Percentiles rank a stretch among this genome's conserved stretches.
phyloP scores from a whole-genome alignment of 1,284 basidiomycete species.

The Sparassis latifolia region DNA sequence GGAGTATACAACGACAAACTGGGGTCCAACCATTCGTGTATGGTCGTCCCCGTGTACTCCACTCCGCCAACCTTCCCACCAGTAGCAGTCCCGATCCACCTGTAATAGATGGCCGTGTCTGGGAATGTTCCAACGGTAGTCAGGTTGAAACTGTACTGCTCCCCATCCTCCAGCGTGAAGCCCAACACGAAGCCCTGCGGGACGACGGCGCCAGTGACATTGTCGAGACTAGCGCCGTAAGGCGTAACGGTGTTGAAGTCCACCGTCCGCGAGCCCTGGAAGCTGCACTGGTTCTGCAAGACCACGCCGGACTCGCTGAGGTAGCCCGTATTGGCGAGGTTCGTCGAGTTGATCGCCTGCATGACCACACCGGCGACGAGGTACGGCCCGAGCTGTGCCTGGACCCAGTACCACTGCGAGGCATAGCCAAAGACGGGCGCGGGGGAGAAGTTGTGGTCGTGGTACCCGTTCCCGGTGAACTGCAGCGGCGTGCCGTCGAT shows the following conservation, averaged over 20 bases:
- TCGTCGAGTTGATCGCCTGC: conserved; percentile 13
- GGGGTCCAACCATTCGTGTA: conserved; percentile 24
- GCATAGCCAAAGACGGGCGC: conserved; percentile 16
- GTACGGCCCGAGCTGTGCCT: conserved; percentile 20
- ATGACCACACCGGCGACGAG: conserved; percentile 19
- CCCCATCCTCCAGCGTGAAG: conserved; percentile 18
- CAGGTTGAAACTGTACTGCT: conserved; percentile 18
- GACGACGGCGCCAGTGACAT: conserved; percentile 12
- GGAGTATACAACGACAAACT: conserved; percentile 14
- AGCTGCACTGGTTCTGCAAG: conserved; percentile 23
- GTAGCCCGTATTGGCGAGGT: conserved; percentile 19
- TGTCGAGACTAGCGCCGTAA: conserved; percentile 12
- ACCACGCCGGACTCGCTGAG: conserved; percentile 17
- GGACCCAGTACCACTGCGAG: conserved; percentile 20
- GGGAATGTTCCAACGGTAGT: conserved; percentile 14
- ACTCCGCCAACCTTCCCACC: conserved; percentile 18
- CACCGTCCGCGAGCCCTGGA: conserved; percentile 12
- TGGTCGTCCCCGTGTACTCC: conserved; percentile 10
- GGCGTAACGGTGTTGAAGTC: conserved; percentile 18
- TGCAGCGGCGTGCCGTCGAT: conserved; percentile 14
- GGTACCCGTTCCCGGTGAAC: conserved; percentile 21
- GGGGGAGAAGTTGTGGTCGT: conserved; percentile 23
- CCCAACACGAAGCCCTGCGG: conserved; percentile 18
- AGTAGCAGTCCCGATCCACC: conserved; percentile 17
- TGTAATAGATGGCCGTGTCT: conserved; percentile 17